Conservation (phyloP, 2,329 filamentous ascomycete species). For the Tothia fuscella region DNA sequence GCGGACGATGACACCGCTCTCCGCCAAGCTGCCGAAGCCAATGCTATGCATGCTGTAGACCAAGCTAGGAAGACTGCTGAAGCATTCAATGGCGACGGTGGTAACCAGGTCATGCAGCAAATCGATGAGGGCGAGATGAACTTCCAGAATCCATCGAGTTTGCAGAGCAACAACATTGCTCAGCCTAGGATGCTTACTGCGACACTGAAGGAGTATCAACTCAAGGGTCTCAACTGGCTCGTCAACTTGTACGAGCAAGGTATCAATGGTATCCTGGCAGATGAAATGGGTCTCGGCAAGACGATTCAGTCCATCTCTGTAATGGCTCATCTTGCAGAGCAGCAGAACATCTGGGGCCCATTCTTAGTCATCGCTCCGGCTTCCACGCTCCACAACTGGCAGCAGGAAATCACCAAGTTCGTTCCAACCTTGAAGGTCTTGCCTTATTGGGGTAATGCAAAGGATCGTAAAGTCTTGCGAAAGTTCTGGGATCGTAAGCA, state of each 20-base stretch:
- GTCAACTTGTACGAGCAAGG: slow-evolving; percentile 68
- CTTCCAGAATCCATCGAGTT: slow-evolving; percentile 94
- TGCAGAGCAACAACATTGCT: slow-evolving; percentile 86
- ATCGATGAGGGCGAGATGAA: slow-evolving; percentile 97
- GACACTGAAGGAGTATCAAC: slow-evolving; percentile 94
- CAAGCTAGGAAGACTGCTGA: slow-evolving; percentile 88
- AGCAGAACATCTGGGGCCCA: slow-evolving; percentile 96
- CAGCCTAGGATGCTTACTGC: slow-evolving; percentile 90
- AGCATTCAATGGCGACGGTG: slow-evolving; percentile 56
- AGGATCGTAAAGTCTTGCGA: slow-evolving; percentile 86
- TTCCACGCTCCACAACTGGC: slow-evolving; percentile 97
- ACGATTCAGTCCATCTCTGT: slow-evolving; percentile 81
- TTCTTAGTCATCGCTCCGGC: slow-evolving; percentile 94
- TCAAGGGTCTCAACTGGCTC: slow-evolving; percentile 98
- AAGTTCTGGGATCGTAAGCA: slow-evolving; percentile 99
- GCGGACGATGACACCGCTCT: slow-evolving; percentile 80
- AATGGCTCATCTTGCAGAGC: slow-evolving; percentile 96
- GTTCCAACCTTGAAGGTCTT: slow-evolving; percentile 90
- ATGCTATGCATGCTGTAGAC: slow-evolving; percentile 89
- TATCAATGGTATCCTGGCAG: slow-evolving; percentile 17
- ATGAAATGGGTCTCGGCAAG: slow-evolving; percentile 19
- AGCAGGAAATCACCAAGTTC: slow-evolving; percentile 93
- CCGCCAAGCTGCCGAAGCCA: slow-evolving; percentile 77
- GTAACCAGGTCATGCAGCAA: slow-evolving; percentile 51
- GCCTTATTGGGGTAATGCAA: slow-evolving; percentile 93